Conservation (phyloP, 2,329 filamentous ascomycete species). For the Fusarium secorum region DNA sequence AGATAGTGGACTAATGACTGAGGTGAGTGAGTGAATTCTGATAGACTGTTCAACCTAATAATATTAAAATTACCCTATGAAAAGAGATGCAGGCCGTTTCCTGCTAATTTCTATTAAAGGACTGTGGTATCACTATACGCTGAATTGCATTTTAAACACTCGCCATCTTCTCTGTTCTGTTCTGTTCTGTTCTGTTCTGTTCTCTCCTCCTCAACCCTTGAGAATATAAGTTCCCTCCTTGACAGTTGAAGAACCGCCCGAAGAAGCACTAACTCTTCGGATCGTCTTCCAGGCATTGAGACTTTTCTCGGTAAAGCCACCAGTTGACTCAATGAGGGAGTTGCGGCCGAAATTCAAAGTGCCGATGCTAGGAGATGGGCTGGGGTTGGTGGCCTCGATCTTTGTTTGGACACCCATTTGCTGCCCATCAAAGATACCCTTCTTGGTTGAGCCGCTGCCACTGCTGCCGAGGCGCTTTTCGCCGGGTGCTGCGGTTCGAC, state of each 20-base stretch:
- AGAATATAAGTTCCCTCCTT: constrained; percentile 15
- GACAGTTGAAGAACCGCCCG: constrained; percentile 19
- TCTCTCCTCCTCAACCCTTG: neutral
- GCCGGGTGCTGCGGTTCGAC: neutral
- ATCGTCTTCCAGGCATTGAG: constrained; percentile 38
- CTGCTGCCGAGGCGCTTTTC: constrained; percentile 31
- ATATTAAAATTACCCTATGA: constrained; percentile 36
- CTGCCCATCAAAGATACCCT: constrained; percentile 34
- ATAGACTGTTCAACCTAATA: neutral
- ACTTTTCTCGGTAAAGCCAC: constrained; percentile 30
- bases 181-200: neutral
- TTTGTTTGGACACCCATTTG: constrained; percentile 40
- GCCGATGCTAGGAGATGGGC: constrained; percentile 35
- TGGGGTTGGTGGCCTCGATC: constrained; percentile 39
- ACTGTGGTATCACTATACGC: constrained; percentile 28
- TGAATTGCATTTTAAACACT: constrained; percentile 11
- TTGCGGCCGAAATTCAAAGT: constrained; percentile 40
- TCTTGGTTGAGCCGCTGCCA: constrained; percentile 24
- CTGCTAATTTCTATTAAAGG: constrained; percentile 32
- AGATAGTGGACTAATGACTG: neutral
- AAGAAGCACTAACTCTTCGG: constrained; percentile 39
- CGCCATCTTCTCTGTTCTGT: neutral
- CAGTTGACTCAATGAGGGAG: constrained; percentile 37
- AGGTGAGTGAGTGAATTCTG: neutral
- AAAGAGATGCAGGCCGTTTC: constrained; percentile 33